These are phyloP conservation scores for Corchorus capsularis DNA, from an alignment of 345 rosid species.

Conservation along the genomic window DNA sequence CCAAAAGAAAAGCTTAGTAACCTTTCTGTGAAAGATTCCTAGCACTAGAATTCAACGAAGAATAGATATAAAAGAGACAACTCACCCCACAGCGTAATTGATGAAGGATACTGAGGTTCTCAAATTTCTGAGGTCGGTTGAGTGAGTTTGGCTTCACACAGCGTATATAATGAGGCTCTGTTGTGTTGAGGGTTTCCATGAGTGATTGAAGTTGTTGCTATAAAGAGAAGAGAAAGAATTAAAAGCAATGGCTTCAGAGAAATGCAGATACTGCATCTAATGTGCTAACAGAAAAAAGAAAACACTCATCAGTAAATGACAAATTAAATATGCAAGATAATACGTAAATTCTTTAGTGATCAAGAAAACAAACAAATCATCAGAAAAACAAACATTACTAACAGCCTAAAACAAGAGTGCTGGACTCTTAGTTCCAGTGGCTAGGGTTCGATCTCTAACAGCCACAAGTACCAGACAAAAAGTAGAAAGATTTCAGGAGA, in stretches of 20 bases:
- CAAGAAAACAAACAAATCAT: slow-evolving; percentile 6
- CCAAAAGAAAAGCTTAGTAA: neutral
- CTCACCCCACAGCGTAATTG: slow-evolving; percentile 98
- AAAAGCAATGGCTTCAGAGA: slow-evolving; percentile 22
- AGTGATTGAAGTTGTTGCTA: slow-evolving; percentile 99
- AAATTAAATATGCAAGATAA: slow-evolving; percentile 10
- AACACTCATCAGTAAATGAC: neutral
- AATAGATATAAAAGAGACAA: slow-evolving; percentile 22
- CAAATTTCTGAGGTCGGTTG: slow-evolving; percentile 86
- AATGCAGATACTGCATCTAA: neutral
- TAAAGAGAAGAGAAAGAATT: slow-evolving; percentile 23
- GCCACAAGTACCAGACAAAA: neutral
- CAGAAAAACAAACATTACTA: neutral
- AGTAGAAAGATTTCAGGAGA: neutral
- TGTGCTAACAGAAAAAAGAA: slow-evolving; percentile 1
- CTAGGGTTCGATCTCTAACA: too few relatives aligned
- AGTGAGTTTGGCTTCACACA: slow-evolving; percentile 98
- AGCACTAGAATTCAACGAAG: slow-evolving; percentile 3
- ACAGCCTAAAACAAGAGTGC: too few relatives aligned
- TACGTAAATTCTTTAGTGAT: neutral
- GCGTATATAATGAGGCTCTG: slow-evolving; percentile 97
- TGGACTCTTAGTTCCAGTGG: too few relatives aligned
- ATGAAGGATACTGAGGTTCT: slow-evolving; percentile 81
- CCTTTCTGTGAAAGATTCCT: neutral
- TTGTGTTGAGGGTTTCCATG: slow-evolving; percentile 90